phyloP scores from a whole-genome alignment of 805 yeast genomes.

The Myxozyma lipomycoides region DNA sequence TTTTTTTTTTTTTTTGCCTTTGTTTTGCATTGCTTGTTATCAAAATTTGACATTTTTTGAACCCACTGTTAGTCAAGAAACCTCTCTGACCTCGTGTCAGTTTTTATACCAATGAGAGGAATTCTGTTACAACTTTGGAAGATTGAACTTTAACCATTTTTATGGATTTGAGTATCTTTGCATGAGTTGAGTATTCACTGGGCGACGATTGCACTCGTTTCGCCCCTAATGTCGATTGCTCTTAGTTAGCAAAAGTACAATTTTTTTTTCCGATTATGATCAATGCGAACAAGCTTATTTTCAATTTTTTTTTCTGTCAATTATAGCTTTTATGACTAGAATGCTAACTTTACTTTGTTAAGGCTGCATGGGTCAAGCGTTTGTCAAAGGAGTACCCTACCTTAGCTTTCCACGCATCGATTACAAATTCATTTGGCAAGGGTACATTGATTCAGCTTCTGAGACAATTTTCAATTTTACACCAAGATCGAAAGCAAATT shows the following conservation, averaged over 20 bases:
- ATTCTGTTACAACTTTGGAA: slow-evolving; percentile 99
- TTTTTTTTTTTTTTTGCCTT: slow-evolving; percentile 18
- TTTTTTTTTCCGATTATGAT: slow-evolving; percentile 18
- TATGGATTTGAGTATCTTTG: slow-evolving; percentile 38
- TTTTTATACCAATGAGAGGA: slow-evolving; percentile 46
- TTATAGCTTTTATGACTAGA: slow-evolving; percentile 14
- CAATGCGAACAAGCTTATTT: background rate
- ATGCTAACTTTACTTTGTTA: slow-evolving; percentile 18
- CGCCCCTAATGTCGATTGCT: slow-evolving; percentile 40
- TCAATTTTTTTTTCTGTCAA: slow-evolving; percentile 7
- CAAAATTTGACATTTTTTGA: slow-evolving; percentile 3
- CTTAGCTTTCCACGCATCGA: slow-evolving; percentile 95
- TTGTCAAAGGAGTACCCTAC: slow-evolving; percentile 90
- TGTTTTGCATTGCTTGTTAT: slow-evolving; percentile 12
- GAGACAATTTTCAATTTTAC: slow-evolving; percentile 88
- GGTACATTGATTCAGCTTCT: slow-evolving; percentile 90
- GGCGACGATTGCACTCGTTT: slow-evolving; percentile 34
- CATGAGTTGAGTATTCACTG: slow-evolving; percentile 72
- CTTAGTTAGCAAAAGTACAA: slow-evolving; percentile 92
- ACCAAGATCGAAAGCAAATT: slow-evolving; percentile 89
- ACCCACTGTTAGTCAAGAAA: slow-evolving; percentile 68
- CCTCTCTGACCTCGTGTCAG: slow-evolving; percentile 14
- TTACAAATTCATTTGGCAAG: slow-evolving; percentile 95
- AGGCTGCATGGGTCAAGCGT: slow-evolving; percentile 99
- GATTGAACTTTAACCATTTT: slow-evolving; percentile 56